Evolutionary conservation across 2,329 filamentous ascomycete species (phyloP), one percentile per base, ranked within the genome.

Genomic region (Colletotrichum paranaense): DNA sequence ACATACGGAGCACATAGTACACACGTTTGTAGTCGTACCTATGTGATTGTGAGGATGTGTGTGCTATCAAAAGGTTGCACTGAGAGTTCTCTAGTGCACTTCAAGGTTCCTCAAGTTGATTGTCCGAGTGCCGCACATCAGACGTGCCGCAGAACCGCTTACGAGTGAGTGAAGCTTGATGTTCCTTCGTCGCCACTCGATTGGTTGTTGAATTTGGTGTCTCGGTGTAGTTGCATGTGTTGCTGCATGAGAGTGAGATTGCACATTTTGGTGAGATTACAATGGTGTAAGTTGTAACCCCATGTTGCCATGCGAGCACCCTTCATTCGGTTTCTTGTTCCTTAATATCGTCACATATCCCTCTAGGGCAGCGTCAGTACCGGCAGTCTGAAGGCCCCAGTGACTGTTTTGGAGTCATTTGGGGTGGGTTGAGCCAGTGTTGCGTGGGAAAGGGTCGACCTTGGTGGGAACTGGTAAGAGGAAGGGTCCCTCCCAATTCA

Each of bases 311-410:
- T 67, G 62, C 55, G 16, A 46, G 65, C 38, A 53, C 62, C 56
- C 67, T 66, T 73, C 67, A 66, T 63, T 65, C 60, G 35, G 71
- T 73, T 73, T 71, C 67, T 66, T 52, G 49, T 62, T 64, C 67
- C 56, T 73, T 73, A 71, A 62, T 32, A 58, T 55, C 67, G 65
- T 52, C 24, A 71, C 71, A 42, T 71, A 73, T 66, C 26, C 32
- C n/a, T 24, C 71, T 56, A 49, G 67, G 46, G 28, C 67, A 32
- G 19, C 30, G 60, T 64, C 28, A 22, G n/a, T 55, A 35, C 7
- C 70, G 55, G 67, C 60, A 73, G 70, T 73, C 66, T 55, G 46
- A 63, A 65, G 66, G 67, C 49, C 55, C 67, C 26, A 5, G 46
- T 30, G 26, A 30, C 59, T 59, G 70, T 73, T 73, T 73, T 72